Base-by-base conservation (phyloP, 192 early-diverging fungal genomes). In the Coemansia furcata region DNA sequence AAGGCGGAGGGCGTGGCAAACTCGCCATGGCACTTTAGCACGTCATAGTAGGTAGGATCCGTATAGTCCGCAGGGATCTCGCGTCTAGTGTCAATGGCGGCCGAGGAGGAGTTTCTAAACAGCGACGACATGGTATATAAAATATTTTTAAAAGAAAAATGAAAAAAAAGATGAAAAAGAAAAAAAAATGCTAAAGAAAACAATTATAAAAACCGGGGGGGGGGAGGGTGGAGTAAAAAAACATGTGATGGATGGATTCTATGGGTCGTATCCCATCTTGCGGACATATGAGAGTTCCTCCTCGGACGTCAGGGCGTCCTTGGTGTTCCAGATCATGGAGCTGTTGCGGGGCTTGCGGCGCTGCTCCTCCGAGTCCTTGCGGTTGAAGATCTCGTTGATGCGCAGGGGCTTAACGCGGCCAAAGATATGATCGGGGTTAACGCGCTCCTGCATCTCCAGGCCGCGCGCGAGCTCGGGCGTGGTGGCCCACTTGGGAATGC, bases 401-500 rank as follows among this genome's bases (percentile, higher is more conserved):
- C 75, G 50, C 21, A 85, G 60, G 3, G 83, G 83, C 70, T 68
- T 74, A 12, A 85, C 71, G 0, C 63, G 43, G 11, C 83, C 83
- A 65, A 85, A 85, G 43, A 85, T 78, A 26, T 70, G 72, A 33
- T 85, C 83, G 0, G 83, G 83, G 38, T 85, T 85, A 29, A 81
- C 62, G 4, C 40, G 33, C 59, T 71, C 71, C 65, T 85, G 83
- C 38, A 64, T 46, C 52, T 66, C 44, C 57, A 85, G 50, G 3
- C 78, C 78, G n/a, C 55, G 49, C 5, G 71, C 63, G 42, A 85
- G 72, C 64, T 80, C 78, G 0, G 83, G 83, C 61, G 77, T 85
- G 11, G 78, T 77, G 8, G 83, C 83, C 83, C 83, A 85, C 17
- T 36, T 26, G 6, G 83, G 83, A 15, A 78, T 78, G 33, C 43